phyloP scores from a whole-genome alignment of 345 rosid genomes.

The Syzygium oleosum region DNA sequence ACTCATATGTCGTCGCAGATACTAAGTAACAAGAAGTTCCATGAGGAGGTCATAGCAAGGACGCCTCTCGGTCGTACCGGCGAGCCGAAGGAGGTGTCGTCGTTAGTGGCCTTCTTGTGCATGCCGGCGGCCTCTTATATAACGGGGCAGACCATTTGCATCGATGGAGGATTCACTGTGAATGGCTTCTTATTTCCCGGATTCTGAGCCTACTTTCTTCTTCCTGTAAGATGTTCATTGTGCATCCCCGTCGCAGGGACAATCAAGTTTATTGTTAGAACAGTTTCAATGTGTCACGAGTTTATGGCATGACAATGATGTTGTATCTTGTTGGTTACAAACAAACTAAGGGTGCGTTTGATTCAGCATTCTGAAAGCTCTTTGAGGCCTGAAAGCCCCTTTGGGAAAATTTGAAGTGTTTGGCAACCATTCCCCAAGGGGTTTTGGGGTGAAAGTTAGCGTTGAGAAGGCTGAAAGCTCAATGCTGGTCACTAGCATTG shows the following conservation, averaged over 20 bases:
- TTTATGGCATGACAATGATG: not conserved
- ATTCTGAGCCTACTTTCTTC: not conserved
- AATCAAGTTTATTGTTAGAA: not conserved
- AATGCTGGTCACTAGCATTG: too few relatives aligned
- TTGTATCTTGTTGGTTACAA: not conserved
- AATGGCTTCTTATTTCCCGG: constrained; percentile 10
- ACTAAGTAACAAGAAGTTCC: not conserved
- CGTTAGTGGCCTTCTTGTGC: constrained; percentile 30
- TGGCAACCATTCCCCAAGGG: too few relatives aligned
- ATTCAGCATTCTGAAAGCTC: too few relatives aligned
- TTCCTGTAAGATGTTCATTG: not conserved
- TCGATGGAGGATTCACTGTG: constrained; percentile 37
- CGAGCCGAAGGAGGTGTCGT: constrained; percentile 30
- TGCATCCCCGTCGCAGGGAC: not conserved
- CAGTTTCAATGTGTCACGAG: too few relatives aligned
- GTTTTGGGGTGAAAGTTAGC: too few relatives aligned
- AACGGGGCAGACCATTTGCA: constrained; percentile 29
- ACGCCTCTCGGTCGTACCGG: constrained; percentile 26
- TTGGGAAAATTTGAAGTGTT: too few relatives aligned
- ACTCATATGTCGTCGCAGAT: not conserved
- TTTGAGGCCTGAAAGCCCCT: too few relatives aligned
- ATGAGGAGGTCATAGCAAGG: constrained; percentile 7
- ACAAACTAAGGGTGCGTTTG: too few relatives aligned
- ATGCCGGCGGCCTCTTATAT: constrained; percentile 44
- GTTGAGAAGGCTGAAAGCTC: too few relatives aligned